Evolutionary conservation across 129 eudicot genomes (phyloP).

Genomic region (Calendula officinalis): DNA sequence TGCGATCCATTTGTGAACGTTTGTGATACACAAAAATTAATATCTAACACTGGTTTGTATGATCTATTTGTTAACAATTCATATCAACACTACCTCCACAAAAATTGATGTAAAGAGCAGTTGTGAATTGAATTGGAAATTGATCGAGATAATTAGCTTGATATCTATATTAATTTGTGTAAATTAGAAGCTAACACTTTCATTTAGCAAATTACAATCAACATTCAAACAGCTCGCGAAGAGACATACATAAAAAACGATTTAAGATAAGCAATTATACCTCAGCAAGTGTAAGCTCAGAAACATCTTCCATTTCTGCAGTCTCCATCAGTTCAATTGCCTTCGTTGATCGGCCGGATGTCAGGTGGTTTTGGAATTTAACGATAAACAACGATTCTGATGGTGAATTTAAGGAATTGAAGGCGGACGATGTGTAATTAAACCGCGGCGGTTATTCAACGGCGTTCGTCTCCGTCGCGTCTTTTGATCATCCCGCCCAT

Average conservation of each 20-base stretch:
- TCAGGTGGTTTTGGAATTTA: background rate
- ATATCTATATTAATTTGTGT: no score
- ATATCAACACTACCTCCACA: no score
- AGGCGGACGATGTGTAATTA: background rate
- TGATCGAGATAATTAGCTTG: no score
- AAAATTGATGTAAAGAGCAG: no score
- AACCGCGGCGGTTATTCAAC: background rate
- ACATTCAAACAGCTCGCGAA: background rate
- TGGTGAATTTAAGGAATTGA: conserved; percentile 1
- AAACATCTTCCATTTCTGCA: conserved; percentile 29
- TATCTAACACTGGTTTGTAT: no score
- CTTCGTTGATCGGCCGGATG: background rate
- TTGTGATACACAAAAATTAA: no score
- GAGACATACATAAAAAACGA: background rate
- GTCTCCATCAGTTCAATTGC: conserved; percentile 22
- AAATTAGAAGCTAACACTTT: no score
- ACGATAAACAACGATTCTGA: background rate
- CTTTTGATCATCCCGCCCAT: background rate
- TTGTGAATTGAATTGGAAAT: no score
- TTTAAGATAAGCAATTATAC: conserved; percentile 14
- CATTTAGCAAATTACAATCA: no score
- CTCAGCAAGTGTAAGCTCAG: conserved; percentile 68
- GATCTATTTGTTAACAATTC: no score
- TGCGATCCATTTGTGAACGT: no score
- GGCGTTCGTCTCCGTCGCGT: background rate